A percentile compares a stretch with the other conserved stretches of the same genome.
These are phyloP conservation scores for Fusarium sambucinum DNA, from an alignment of 2,329 filamentous ascomycete genomes.

Conservation along the genomic window DNA sequence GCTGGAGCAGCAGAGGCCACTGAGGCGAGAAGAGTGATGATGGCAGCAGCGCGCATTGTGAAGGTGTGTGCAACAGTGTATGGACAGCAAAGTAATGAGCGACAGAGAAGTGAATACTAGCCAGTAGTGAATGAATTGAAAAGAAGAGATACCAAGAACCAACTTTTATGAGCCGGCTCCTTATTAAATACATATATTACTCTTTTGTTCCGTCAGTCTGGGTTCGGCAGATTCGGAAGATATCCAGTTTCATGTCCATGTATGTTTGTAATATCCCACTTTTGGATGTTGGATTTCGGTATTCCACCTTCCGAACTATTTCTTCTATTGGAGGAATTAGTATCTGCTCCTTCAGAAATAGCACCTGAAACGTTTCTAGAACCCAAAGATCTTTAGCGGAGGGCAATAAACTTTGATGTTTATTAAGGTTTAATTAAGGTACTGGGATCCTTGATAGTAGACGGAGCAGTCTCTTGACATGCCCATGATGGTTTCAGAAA, in stretches of 20 bases:
- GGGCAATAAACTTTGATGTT: slow-evolving; percentile 5
- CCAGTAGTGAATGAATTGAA: slow-evolving; percentile 37
- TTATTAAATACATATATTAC: slow-evolving; percentile 7
- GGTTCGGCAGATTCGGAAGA: slow-evolving; percentile 31
- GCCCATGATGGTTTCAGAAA: slow-evolving; percentile 17
- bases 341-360: neutral
- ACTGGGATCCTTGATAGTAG: neutral
- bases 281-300: neutral
- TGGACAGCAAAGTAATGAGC: slow-evolving; percentile 11
- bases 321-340: slow-evolving; percentile 38
- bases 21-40: slow-evolving; percentile 36
- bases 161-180: neutral
- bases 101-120: slow-evolving; percentile 35
- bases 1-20: slow-evolving; percentile 35
- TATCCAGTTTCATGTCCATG: slow-evolving; percentile 11
- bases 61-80: slow-evolving; percentile 15
- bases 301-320: neutral
- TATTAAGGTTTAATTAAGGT: slow-evolving; percentile 42
- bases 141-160: neutral
- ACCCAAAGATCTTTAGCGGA: slow-evolving; percentile 19
- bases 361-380: slow-evolving; percentile 39
- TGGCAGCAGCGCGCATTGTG: slow-evolving; percentile 33
- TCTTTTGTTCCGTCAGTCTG: neutral
- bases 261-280: slow-evolving; percentile 18
- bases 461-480: slow-evolving; percentile 4